A percentile compares a stretch with the other conserved stretches of the same genome.
Evolutionary conservation across 495 filamentous ascomycete genomes (phyloP).

Genomic region (Penicillium longicatenatum): DNA sequence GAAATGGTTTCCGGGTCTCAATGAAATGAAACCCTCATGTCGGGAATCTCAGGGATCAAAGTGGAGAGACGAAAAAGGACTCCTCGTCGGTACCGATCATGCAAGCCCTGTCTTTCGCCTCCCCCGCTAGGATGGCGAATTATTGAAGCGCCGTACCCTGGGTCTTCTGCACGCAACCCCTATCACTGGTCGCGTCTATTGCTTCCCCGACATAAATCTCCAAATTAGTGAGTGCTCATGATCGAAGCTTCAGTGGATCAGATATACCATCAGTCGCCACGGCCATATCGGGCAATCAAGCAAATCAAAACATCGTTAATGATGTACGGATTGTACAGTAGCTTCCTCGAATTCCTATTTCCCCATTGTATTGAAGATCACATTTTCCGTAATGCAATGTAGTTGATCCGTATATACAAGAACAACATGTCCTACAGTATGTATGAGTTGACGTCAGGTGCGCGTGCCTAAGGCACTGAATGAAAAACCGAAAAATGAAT

Average conservation of each 20-base stretch:
- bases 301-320: background rate
- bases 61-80: background rate
- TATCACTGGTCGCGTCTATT: slow-evolving; percentile 9
- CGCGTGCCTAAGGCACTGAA: no score
- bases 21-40: background rate
- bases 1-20: background rate
- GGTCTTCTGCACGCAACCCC: background rate
- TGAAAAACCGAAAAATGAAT: no score
- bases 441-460: no score
- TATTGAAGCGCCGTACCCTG: background rate
- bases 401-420: no score
- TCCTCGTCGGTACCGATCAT: background rate
- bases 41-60: background rate
- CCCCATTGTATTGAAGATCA: no score
- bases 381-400: no score
- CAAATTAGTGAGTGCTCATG: no score
- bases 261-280: background rate
- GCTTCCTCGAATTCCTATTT: no score
- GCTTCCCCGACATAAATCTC: no score
- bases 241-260: slow-evolving; percentile 2
- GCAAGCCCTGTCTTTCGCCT: slow-evolving; percentile 9
- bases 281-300: background rate
- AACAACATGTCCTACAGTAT: no score
- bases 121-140: slow-evolving; percentile 27
- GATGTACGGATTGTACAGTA: background rate